Conservation (phyloP, 345 rosid species). For the Boechera retrofracta region DNA sequence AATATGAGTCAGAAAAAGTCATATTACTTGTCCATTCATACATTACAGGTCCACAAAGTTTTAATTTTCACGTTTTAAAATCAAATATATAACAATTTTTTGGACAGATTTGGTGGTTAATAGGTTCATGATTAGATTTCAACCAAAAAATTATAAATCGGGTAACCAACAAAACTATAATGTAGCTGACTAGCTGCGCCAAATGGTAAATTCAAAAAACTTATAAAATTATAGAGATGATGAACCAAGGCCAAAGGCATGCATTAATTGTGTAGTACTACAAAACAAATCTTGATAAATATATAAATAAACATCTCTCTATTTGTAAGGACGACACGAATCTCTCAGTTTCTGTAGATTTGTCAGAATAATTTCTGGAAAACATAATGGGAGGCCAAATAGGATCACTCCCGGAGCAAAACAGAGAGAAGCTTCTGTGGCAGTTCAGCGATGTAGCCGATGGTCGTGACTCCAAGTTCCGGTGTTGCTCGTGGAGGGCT, state of each 20-base stretch:
- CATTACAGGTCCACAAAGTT: background rate
- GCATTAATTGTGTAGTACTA: background rate
- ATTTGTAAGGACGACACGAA: background rate
- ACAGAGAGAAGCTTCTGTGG: constrained; percentile 62
- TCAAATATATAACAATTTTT: background rate
- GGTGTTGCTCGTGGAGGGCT: constrained; percentile 46
- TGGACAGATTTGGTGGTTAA: background rate
- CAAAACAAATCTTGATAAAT: constrained; percentile 4
- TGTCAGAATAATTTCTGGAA: background rate
- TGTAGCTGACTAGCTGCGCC: background rate
- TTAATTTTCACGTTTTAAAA: background rate
- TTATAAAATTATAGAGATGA: background rate
- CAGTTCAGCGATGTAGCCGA: constrained; percentile 28
- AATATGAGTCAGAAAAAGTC: background rate
- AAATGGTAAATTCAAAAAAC: background rate
- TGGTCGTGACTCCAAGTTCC: constrained; percentile 33
- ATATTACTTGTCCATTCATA: background rate
- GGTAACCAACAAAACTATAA: background rate
- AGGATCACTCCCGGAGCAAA: constrained; percentile 51
- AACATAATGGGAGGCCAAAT: constrained; percentile 45
- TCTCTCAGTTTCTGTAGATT: constrained; percentile 9
- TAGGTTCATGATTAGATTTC: background rate
- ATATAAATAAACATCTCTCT: background rate
- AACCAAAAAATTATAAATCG: background rate
- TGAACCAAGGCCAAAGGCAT: background rate